Base-by-base conservation (phyloP, 495 filamentous ascomycete species). In the Letharia lupina region DNA sequence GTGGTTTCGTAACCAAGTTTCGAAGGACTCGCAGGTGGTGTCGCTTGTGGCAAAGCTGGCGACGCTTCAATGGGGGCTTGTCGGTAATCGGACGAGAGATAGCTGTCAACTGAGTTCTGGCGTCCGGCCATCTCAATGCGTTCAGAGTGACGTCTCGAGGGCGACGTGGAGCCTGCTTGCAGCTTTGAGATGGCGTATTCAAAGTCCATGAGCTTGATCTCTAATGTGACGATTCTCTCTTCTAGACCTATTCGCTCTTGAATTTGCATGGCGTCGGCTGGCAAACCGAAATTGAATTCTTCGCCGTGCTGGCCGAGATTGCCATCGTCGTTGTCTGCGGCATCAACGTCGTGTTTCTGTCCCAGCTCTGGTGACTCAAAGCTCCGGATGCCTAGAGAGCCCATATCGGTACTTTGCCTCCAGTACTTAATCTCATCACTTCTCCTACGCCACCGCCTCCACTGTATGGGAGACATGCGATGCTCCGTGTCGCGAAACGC, bases 151-250 rank as follows among this genome's bases (percentile, higher is more conserved):
- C 65, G 61, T 52, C 61, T 63, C 18, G 61, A 67, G 31, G 63
- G 45, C 16, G 47, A 40, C 8, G 28, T 58, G 28, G 62, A 64
- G 33, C 64, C 70, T 40, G 72, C 76, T 72, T 84, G 81, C 68
- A 84, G 74, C 45, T 81, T 77, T 0, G 81, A 80, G 61, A 84
- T 81, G 2, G 81, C 81, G 58, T 81, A 82, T 66, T 84, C 82
- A 12, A 84, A 73, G 45, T 84, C 82, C 67, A 84, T 82, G 47
- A 84, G 72, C 61, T 84, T 84, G 7, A 84, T 80, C 60, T 84
- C 82, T 1, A 84, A 66, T 0, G 81, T 84, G 45, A 80, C 78
- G 10, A 84, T 52, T 31, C 82, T 77, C 57, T 84, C 80, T 65
- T 84, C 82, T 2, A 82, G 64, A 2, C 80, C 80, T 12, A 79